phyloP scores from a whole-genome alignment of 441 rosid species.

The Pelargonium cotyledonis region DNA sequence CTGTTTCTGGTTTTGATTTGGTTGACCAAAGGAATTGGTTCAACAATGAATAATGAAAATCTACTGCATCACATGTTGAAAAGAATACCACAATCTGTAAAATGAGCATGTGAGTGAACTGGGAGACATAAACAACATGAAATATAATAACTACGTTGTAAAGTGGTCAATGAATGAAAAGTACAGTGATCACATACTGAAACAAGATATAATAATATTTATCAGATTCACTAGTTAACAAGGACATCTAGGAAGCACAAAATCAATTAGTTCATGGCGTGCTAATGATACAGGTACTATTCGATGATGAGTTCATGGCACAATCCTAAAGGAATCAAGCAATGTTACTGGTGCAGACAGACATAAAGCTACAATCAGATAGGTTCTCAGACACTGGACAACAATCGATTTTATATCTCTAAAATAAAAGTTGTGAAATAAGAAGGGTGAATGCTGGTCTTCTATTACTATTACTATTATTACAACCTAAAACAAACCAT shows the following conservation, averaged over 20 bases:
- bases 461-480: no score
- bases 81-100: slow-evolving; percentile 89
- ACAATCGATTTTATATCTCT: neutral
- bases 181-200: neutral
- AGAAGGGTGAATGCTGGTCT: neutral
- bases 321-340: no score
- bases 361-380: no score
- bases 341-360: no score
- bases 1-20: slow-evolving; percentile 35
- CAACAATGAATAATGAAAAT: slow-evolving; percentile 74
- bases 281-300: no score
- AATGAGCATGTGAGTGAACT: slow-evolving; percentile 20
- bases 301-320: no score
- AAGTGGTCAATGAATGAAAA: neutral
- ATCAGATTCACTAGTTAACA: neutral
- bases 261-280: no score
- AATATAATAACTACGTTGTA: neutral
- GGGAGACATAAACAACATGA: neutral
- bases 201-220: no score
- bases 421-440: neutral
- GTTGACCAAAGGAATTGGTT: slow-evolving; percentile 66
- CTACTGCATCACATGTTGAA: slow-evolving; percentile 94
- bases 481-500: slow-evolving; percentile 5
- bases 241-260: no score
- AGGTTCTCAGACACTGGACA: no score